Conservation (phyloP, 2,329 filamentous ascomycete genomes). For the Fusarium ambrosium region DNA sequence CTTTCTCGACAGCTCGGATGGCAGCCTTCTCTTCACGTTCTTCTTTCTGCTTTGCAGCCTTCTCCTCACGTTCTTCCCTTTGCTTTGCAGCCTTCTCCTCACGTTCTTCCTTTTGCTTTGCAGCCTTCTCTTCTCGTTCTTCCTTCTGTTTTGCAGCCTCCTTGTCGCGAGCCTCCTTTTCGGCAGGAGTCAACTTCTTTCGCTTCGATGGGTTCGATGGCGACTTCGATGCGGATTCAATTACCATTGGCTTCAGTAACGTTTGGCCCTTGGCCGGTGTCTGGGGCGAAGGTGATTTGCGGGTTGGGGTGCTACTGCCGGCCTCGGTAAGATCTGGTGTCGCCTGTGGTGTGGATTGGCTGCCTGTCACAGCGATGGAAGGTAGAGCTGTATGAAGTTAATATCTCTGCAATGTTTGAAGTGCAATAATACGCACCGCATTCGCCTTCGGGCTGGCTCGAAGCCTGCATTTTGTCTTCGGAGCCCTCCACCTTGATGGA, state of each 20-base stretch:
- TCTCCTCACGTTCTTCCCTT: no score
- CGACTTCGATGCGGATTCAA: conserved; percentile 35
- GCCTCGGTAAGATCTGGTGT: conserved; percentile 58
- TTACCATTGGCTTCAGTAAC: conserved; percentile 3
- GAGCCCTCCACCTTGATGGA: conserved; percentile 44
- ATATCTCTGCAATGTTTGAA: neutral
- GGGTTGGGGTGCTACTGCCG: conserved; percentile 56
- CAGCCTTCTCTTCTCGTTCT: conserved; percentile 29
- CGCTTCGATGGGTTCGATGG: conserved; percentile 53
- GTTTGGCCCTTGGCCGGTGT: conserved; percentile 49
- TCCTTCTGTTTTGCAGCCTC: conserved; percentile 40
- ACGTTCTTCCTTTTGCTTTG: conserved; percentile 48
- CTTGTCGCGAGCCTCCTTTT: conserved; percentile 56
- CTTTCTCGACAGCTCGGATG: conserved; percentile 48
- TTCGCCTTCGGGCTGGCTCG: conserved; percentile 39
- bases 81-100: conserved; percentile 44
- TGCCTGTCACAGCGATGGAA: conserved; percentile 40
- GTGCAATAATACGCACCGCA: conserved; percentile 38
- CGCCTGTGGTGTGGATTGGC: conserved; percentile 47
- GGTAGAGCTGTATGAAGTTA: conserved; percentile 42
- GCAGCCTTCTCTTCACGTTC: conserved; percentile 50
- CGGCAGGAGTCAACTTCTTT: conserved; percentile 58
- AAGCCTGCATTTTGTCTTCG: conserved; percentile 31
- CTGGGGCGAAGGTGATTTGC: conserved; percentile 53
- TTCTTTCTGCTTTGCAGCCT: conserved; percentile 54